These are phyloP conservation scores for Russula emetica DNA, from an alignment of 768 basidiomycete genomes.

Conservation along the genomic window DNA sequence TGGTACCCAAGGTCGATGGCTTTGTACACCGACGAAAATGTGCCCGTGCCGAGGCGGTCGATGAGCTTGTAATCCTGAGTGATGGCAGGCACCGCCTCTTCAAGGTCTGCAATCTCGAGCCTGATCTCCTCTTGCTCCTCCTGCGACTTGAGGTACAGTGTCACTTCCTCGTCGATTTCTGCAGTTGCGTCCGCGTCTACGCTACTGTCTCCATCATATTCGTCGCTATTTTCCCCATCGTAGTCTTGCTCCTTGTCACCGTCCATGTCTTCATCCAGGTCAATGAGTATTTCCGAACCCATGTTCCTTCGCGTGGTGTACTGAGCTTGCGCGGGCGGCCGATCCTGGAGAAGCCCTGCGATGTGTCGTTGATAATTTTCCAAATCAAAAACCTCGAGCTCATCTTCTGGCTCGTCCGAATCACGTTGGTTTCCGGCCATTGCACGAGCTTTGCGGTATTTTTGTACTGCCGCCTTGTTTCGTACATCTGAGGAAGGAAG, in stretches of 20 bases:
- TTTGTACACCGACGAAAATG: conserved; percentile 99
- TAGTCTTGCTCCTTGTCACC: conserved; percentile 44
- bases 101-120: conserved; percentile 71
- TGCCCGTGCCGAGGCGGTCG: conserved; percentile 93
- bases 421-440: conserved; percentile 33
- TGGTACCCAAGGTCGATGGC: conserved; percentile 78
- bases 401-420: conserved; percentile 51
- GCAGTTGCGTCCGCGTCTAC: conserved; percentile 35
- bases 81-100: conserved; percentile 62
- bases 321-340: conserved; percentile 13
- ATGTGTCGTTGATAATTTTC: conserved; percentile 51
- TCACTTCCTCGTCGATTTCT: conserved; percentile 59
- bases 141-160: conserved; percentile 50
- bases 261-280: conserved; percentile 49
- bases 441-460: conserved; percentile 37
- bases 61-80: conserved; percentile 67
- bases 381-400: conserved; percentile 40
- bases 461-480: conserved; percentile 44
- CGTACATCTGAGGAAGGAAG: conserved; percentile 56
- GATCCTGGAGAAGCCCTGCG: conserved; percentile 40
- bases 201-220: conserved; percentile 33
- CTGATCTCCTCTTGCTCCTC: conserved; percentile 74
- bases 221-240: conserved; percentile 31
- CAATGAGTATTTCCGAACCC: conserved; percentile 35
- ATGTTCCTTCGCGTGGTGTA: conserved; percentile 11